Base-by-base conservation (phyloP, 2,329 filamentous ascomycete species). In the Chaetomium globosum region DNA sequence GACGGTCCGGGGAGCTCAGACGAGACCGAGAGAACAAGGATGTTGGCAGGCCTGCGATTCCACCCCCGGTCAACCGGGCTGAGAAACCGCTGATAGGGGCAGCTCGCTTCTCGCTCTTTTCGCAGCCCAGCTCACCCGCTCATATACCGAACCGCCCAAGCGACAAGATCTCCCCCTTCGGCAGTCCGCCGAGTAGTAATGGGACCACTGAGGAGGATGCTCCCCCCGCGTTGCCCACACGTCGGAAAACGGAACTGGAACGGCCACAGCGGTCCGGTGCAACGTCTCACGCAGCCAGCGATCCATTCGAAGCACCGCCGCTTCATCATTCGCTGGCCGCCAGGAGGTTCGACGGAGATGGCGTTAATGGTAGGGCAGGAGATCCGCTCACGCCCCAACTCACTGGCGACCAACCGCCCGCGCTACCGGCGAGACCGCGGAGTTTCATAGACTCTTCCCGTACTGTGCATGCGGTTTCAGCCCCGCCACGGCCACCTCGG, bases 51-150 rank as follows among this genome's bases (percentile, higher is more conserved):
- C 82, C 82, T 4, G 75, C 82, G 3, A 75, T 82, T 12, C 91
- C 91, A 10, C 92, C 92, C 4, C 89, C 90, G 0, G 83, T 93
- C 46, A 95, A 96, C 75, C 87, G 93, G 62, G 87, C 88, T 33
- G 91, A 91, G 49, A 96, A 96, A 76, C 75, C 77, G 8, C 70
- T 76, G 61, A 79, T 81, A 26, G 67, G 67, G 1, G 62, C 62
- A 46, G 62, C 66, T 10, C 66, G 68, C 21, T 68, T 68, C 51
- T 63, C 68, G 8, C 64, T 69, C 3, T 69, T 69, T 31, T 54
- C 62, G 19, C 59, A 65, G 28, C 64, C 68, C 19, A 64, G 49
- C 74, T 74, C 5, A 70, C 72, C 10, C 72, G 67, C 63, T 28
- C 79, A 80, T 49, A 64, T 70, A 67, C 75, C 69, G 72, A 77